These are phyloP conservation scores for Skeletonema tropicum DNA, from an alignment of 108 stramenopile genomes.

Conservation along the genomic window DNA sequence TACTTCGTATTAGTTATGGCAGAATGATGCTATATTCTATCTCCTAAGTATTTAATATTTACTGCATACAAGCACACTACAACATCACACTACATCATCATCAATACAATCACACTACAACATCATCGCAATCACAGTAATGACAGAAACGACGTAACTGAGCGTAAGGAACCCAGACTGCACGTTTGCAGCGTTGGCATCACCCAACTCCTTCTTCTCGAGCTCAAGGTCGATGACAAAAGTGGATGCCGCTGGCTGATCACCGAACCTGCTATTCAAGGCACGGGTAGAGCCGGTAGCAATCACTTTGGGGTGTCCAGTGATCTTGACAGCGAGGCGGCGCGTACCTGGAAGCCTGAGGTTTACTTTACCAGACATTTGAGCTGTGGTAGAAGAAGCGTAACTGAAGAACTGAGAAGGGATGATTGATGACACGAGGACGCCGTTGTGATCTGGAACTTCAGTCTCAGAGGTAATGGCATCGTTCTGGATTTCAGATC, in stretches of 20 bases:
- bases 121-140: not conserved
- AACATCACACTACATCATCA: not conserved
- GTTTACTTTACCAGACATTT: not conserved
- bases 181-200: not conserved
- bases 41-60: not conserved
- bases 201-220: not conserved
- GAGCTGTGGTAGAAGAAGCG: not conserved
- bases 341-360: not conserved
- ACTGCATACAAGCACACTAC: not conserved
- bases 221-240: not conserved
- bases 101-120: not conserved
- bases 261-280: not conserved
- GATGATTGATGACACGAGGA: constrained; percentile 7
- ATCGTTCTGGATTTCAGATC: not conserved
- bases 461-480: constrained; percentile 5
- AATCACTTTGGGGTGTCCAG: not conserved
- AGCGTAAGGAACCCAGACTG: not conserved
- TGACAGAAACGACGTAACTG: not conserved
- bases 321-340: constrained; percentile 9
- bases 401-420: constrained; percentile 5
- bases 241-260: not conserved
- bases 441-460: not conserved
- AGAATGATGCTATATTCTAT: not conserved
- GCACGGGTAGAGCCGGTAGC: not conserved
- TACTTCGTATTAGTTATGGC: not conserved